Evolutionary conservation across 495 filamentous ascomycete species (phyloP).

Genomic region (Zalerion maritima): DNA sequence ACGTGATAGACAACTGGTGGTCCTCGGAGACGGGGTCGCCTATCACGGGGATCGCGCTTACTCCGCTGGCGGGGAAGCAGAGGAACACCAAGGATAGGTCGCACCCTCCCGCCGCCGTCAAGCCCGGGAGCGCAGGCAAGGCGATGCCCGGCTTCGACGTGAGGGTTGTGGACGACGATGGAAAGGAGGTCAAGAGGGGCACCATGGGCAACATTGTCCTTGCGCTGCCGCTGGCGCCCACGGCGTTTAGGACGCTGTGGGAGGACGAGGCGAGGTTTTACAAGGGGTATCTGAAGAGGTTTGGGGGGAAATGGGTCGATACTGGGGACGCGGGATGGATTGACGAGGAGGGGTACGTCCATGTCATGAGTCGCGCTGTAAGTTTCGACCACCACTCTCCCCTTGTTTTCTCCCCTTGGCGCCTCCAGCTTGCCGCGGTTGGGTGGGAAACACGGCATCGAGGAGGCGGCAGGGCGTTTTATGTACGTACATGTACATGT

Average conservation of each 20-base stretch:
- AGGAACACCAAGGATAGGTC: slow-evolving; percentile 15
- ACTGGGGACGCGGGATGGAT: slow-evolving; percentile 84
- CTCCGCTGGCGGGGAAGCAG: slow-evolving; percentile 34
- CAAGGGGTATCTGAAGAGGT: slow-evolving; percentile 63
- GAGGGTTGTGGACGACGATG: slow-evolving; percentile 64
- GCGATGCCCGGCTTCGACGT: slow-evolving; percentile 87
- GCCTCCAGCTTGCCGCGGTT: too few relatives aligned
- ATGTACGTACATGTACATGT: too few relatives aligned
- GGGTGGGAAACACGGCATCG: too few relatives aligned
- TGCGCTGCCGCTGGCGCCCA: slow-evolving; percentile 65
- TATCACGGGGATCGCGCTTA: slow-evolving; percentile 66
- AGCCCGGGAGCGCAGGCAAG: slow-evolving; percentile 77
- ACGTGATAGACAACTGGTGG: slow-evolving; percentile 93
- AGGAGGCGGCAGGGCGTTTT: too few relatives aligned
- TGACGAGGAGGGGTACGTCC: slow-evolving; percentile 68
- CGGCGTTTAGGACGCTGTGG: slow-evolving; percentile 75
- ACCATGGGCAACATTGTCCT: slow-evolving; percentile 90
- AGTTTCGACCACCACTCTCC: too few relatives aligned
- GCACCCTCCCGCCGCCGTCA: slow-evolving; percentile 33
- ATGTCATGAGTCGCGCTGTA: slow-evolving; percentile 65
- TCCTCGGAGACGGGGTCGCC: slow-evolving; percentile 83
- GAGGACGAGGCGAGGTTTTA: slow-evolving; percentile 74
- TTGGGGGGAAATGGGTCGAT: slow-evolving; percentile 67
- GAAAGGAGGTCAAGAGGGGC: slow-evolving; percentile 47
- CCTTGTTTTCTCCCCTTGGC: too few relatives aligned